These are phyloP conservation scores for Phytopythium oedochilum DNA, from an alignment of 352 stramenopile species.

Conservation along the genomic window DNA sequence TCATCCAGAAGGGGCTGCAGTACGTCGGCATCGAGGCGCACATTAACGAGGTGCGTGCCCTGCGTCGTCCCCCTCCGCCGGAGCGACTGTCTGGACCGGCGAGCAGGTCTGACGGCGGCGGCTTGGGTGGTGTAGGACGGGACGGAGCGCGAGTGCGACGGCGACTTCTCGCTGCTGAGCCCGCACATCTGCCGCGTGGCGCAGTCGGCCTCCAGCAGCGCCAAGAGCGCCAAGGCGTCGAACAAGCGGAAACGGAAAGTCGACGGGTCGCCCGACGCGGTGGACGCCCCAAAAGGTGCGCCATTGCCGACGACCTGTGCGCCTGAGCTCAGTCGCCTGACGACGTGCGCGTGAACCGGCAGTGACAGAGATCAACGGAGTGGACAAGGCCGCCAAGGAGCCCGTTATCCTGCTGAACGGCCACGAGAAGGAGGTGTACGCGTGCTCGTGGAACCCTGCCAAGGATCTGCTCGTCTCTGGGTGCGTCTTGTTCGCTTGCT, in stretches of 20 bases:
- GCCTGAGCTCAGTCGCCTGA: neutral
- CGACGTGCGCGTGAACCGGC: neutral
- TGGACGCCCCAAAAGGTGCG: constrained; percentile 62
- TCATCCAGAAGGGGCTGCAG: constrained; percentile 98
- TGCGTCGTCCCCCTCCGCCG: neutral
- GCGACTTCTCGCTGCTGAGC: constrained; percentile 91
- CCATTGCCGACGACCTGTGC: neutral
- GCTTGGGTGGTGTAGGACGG: constrained; percentile 45
- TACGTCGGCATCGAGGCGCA: constrained; percentile 92
- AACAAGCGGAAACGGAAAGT: constrained; percentile 86
- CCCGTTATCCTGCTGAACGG: constrained; percentile 64
- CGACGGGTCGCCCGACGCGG: constrained; percentile 56
- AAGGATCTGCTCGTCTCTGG: constrained; percentile 95
- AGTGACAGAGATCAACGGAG: constrained; percentile 52
- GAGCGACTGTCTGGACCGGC: no score
- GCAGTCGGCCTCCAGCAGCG: constrained; percentile 68
- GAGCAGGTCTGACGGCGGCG: no score
- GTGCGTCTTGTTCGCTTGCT: constrained; percentile 4
- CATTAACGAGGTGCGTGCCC: constrained; percentile 81
- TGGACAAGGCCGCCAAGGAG: constrained; percentile 60
- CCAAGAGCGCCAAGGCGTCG: constrained; percentile 48
- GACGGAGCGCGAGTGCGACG: constrained; percentile 81
- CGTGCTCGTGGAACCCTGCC: constrained; percentile 96
- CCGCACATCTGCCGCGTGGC: constrained; percentile 88
- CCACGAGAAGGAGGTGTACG: constrained; percentile 93